Evolutionary conservation across 106 monocot species (phyloP).

Genomic region (Xerophyta viscosa): DNA sequence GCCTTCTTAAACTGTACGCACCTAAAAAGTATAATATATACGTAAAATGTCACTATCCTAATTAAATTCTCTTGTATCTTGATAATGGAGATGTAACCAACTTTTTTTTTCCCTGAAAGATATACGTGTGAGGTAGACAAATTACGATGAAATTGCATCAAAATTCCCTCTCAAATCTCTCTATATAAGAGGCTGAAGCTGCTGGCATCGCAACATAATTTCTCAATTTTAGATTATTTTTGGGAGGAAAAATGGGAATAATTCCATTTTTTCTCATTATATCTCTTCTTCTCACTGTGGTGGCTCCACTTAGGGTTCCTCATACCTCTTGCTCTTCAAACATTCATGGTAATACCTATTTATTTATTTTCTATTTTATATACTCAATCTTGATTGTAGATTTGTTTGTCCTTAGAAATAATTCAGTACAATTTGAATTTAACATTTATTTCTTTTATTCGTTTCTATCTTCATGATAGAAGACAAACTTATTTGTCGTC

Average conservation of each 20-base stretch:
- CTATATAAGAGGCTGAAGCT: conserved; percentile 13
- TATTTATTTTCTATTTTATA: background rate
- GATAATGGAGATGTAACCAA: background rate
- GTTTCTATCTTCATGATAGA: no score
- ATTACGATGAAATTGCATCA: background rate
- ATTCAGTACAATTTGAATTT: no score
- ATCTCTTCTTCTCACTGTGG: no score
- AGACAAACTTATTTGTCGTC: no score
- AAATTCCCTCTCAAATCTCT: no score
- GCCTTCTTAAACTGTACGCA: no score
- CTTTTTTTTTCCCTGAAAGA: conserved; percentile 10
- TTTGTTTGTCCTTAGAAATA: no score
- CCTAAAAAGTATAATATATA: no score
- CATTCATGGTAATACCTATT: conserved; percentile 14
- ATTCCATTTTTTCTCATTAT: no score
- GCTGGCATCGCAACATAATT: background rate
- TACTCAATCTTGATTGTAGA: background rate
- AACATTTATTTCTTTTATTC: no score
- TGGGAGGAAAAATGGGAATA: no score
- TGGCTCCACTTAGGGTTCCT: no score
- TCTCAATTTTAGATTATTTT: background rate
- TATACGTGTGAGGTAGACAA: conserved; percentile 3
- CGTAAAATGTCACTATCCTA: background rate
- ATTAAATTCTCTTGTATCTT: background rate
- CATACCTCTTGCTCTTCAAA: conserved; percentile 15